Evolutionary conservation across 257 asterid genomes (phyloP), one percentile per base, ranked within the genome.

Genomic region (Solanum appendiculatum): DNA sequence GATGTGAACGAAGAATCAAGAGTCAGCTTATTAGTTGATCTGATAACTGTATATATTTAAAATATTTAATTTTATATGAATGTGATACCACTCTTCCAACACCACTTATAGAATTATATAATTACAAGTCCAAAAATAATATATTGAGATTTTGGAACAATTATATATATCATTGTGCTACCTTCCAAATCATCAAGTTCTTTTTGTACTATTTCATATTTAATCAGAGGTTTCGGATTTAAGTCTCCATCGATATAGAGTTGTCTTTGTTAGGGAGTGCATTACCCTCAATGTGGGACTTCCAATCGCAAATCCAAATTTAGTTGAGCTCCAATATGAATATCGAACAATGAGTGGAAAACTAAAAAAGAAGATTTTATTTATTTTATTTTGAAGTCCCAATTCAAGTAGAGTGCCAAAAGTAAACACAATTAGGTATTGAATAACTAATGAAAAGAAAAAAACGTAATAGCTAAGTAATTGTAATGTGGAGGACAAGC

Each of bases 21-120:
- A 81, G 86, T 82, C 89, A 63, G 66, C 86, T 39, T 46, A 48
- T 81, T 81, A 63, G 27, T 37, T 31, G 60, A n/a, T 75, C 39
- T 77, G 37, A 40, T 6, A 82, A 75, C 33, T 73, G 12, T 44
- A 16, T 37, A 31, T 44, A 29, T 33, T 70, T 70, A 1, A 10
- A 20, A 20, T 72, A 72, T 20, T 72, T 36, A 1, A 18, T 70
- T 5, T 4, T 44, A 86, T 9, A 37, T 74, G 4, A 36, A 74
- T 16, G 40, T 78, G 9, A 44, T 25, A 27, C 84, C 84, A 78
- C 27, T 6, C 39, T 25, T 44, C 39, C 16, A 25, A 10, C 63
- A 27, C 64, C 5, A 44, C 56, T 44, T 9, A 15, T 44, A 78
- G 16, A 44, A 27, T 42, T 51, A 51, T 14, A 27, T 42, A 44